Base-by-base conservation (phyloP, 345 rosid genomes). In the Geranium rotundifolium region DNA sequence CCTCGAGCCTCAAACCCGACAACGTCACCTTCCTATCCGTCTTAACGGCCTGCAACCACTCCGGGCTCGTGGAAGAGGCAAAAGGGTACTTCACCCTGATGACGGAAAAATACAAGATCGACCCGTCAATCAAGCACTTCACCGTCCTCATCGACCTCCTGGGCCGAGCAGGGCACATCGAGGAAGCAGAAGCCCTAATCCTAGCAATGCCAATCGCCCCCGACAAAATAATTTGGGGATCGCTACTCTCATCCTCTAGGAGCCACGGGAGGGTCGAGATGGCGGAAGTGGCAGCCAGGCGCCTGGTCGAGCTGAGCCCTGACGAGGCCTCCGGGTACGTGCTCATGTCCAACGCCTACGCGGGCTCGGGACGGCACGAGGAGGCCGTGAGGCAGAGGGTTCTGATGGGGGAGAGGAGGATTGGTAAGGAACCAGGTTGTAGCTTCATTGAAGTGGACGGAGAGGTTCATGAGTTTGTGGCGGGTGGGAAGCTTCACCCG, bases 381-480 rank as follows among this genome's bases (percentile, higher is more conserved):
- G 83, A 87, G 63, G 91, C 98, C 12, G 57, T 80, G 59, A 67
- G 63, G 71, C 81, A 78, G 64, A 89, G 95, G 65, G 17, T 67
- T 75, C 66, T 64, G 57, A 75, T 89, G 87, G 85, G 82, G 71
- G 80, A 72, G 71, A 81, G 70, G 62, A 65, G 69, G 41, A 65
- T 80, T 61, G 81, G 80, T 71, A 89, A 84, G 71, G 81, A 79
- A 69, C 88, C 85, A 9, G 96, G 90, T 17, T 81, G 85, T 70
- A 89, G 96, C 72, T 82, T 70, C 62, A 87, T 84, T 64, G 96
- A 92, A 75, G 81, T 89, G 29, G 71, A 78, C 59, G 85, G 84
- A 0, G 82, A 89, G 66, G 84, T 89, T 74, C 87, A 85, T 19
- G 96, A 89, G 79, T 89, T 92, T 66, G 71, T 87, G 29, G 80